phyloP scores from a whole-genome alignment of 75 land plant species.

The Cupressus sempervirens region DNA sequence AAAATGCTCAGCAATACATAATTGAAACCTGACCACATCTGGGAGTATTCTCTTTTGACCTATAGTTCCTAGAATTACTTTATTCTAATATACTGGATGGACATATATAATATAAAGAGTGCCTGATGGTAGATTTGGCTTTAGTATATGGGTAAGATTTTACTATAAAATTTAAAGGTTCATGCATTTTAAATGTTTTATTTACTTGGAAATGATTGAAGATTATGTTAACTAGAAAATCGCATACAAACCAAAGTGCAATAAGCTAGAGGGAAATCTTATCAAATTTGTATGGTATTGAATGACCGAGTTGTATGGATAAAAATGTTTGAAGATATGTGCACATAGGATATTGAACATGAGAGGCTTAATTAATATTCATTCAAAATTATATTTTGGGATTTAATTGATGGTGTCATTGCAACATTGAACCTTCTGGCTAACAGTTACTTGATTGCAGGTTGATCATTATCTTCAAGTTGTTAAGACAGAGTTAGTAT shows the following conservation, averaged over 20 bases:
- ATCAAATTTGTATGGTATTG: not conserved
- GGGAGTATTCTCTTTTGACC: not conserved
- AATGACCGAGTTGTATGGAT: not conserved
- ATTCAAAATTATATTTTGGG: not conserved
- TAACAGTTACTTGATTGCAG: constrained; percentile 34
- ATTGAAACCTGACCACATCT: not conserved
- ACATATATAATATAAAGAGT: not conserved
- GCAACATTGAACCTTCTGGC: constrained; percentile 2
- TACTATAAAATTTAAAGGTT: not conserved
- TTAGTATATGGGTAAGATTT: not conserved
- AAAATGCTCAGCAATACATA: not conserved
- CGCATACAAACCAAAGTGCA: not conserved
- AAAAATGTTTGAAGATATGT: not conserved
- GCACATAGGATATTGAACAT: not conserved
- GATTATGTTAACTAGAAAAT: not conserved
- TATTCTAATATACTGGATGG: not conserved
- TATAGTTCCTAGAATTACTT: not conserved
- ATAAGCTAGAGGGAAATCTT: not conserved
- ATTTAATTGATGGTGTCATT: not conserved
- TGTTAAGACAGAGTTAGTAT: constrained; percentile 89
- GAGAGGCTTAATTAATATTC: too few relatives aligned
- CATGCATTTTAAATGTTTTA: not conserved
- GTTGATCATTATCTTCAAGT: constrained; percentile 96
- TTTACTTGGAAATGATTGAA: not conserved
- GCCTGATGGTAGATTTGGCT: not conserved